Evolutionary conservation across 169 alveolate genomes (phyloP).

Genomic region (Cryptosporidium canis): DNA sequence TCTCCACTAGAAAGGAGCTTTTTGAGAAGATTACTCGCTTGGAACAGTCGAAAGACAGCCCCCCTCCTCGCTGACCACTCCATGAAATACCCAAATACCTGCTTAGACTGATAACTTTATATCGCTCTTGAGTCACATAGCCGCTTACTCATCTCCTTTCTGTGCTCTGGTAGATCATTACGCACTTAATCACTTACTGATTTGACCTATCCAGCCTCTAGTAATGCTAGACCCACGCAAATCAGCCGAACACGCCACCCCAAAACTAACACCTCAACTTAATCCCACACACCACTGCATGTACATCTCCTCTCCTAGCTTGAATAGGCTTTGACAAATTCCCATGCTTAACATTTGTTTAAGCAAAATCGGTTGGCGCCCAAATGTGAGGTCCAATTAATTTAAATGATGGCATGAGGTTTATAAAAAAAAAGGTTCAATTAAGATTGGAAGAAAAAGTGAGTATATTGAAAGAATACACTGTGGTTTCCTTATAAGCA

Average conservation of each 20-base stretch:
- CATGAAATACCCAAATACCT: no score
- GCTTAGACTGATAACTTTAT: no score
- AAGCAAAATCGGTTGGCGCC: neutral
- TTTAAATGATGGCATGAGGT: neutral
- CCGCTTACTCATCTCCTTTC: no score
- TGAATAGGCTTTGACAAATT: neutral
- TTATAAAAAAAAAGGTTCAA: neutral
- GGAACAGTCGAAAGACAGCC: neutral
- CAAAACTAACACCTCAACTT: neutral
- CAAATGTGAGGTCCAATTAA: slow-evolving; percentile 20
- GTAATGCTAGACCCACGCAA: neutral
- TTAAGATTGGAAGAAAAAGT: neutral
- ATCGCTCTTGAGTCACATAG: no score
- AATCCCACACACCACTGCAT: neutral
- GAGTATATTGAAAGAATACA: neutral
- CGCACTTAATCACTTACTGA: neutral
- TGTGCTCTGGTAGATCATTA: neutral
- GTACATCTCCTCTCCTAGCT: neutral
- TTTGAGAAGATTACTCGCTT: slow-evolving; percentile 4
- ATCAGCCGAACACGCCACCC: neutral
- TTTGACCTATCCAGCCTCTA: neutral
- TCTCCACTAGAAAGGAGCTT: slow-evolving; percentile 15
- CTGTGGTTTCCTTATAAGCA: neutral
- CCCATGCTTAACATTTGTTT: neutral
- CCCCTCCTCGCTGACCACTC: neutral